phyloP scores from a whole-genome alignment of 352 stramenopile genomes.

The Plasmopara viticola region DNA sequence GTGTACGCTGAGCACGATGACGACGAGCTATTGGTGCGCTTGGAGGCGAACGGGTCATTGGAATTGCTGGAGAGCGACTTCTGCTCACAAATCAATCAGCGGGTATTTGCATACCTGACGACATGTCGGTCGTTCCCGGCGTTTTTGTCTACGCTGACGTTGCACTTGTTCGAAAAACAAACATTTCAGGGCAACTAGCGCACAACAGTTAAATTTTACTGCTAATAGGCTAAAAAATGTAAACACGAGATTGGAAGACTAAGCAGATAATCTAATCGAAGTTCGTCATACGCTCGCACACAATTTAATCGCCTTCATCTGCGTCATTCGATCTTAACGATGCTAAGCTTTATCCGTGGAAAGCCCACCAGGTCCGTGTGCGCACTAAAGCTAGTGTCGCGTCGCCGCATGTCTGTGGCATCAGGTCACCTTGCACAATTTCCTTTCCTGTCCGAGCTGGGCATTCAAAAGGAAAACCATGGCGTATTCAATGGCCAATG shows the following conservation, averaged over 20 bases:
- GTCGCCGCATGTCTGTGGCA: conserved; percentile 27
- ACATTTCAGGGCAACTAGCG: conserved; percentile 76
- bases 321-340: conserved; percentile 2
- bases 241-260: conserved; percentile 8
- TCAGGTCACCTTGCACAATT: conserved; percentile 29
- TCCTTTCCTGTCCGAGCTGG: conserved; percentile 76
- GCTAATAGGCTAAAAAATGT: conserved; percentile 8
- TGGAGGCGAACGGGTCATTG: conserved; percentile 63
- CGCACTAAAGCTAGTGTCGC: conserved; percentile 17
- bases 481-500: conserved; percentile 85
- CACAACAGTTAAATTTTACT: background rate
- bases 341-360: conserved; percentile 21
- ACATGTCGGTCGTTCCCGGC: conserved; percentile 85
- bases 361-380: conserved; percentile 11
- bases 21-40: conserved; percentile 80
- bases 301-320: background rate
- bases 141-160: conserved; percentile 83
- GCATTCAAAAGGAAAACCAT: conserved; percentile 75
- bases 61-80: conserved; percentile 84
- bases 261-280: background rate
- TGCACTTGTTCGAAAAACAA: conserved; percentile 88
- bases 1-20: conserved; percentile 82
- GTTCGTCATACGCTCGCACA: conserved; percentile 1
- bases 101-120: conserved; percentile 25
- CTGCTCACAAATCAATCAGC: conserved; percentile 47